Conservation (phyloP, 2,329 filamentous ascomycete genomes). For the Paecilomyces variotii region DNA sequence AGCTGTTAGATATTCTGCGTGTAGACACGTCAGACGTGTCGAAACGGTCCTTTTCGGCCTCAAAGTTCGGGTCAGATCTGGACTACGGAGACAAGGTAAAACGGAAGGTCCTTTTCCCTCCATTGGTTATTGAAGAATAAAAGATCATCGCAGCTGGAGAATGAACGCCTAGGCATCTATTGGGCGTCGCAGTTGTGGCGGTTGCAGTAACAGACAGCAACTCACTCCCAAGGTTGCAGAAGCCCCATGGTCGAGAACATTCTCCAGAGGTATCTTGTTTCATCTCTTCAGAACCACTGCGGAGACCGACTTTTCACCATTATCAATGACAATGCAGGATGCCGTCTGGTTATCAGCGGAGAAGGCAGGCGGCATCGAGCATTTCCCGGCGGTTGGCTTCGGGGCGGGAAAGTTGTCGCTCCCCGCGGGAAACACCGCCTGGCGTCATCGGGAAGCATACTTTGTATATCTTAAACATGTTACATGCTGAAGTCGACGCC, state of each 20-base stretch:
- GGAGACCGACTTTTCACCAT: neutral
- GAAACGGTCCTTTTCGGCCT: constrained; percentile 56
- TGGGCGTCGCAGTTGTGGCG: neutral
- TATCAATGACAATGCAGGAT: neutral
- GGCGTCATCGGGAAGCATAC: neutral
- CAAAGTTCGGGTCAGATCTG: constrained; percentile 55
- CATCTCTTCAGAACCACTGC: neutral
- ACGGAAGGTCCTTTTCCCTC: constrained; percentile 46
- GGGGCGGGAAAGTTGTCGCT: constrained; percentile 25
- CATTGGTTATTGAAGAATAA: constrained; percentile 33
- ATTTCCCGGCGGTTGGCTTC: constrained; percentile 7
- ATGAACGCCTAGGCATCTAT: neutral
- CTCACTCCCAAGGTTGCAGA: neutral
- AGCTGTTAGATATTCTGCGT: constrained; percentile 69
- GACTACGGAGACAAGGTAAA: constrained; percentile 56
- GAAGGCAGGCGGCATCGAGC: neutral
- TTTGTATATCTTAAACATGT: constrained; percentile 25
- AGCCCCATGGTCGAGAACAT: neutral
- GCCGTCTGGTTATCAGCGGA: neutral
- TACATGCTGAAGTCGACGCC: neutral
- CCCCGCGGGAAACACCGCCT: constrained; percentile 24
- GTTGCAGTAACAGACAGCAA: neutral
- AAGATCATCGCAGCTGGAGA: neutral
- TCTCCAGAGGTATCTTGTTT: neutral
- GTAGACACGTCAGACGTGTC: constrained; percentile 47